phyloP scores from a whole-genome alignment of 164 flowering plant species.

The Sextonia rubra region DNA sequence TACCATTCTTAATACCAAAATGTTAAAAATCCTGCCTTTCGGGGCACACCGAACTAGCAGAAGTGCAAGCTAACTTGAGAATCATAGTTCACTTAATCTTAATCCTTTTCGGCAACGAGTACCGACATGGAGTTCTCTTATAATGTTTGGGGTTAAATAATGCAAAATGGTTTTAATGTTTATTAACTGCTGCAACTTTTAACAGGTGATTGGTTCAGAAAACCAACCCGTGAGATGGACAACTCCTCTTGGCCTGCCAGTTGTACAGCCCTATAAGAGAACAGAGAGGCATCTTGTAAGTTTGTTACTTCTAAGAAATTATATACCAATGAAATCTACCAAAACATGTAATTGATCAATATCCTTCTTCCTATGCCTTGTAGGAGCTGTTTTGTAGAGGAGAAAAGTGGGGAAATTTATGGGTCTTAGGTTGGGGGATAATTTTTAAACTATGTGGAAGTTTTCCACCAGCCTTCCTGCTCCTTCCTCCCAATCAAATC shows the following conservation, averaged over 20 bases:
- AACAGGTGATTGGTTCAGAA: constrained; percentile 79
- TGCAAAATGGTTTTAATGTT: constrained; percentile 2
- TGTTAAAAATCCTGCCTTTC: background rate
- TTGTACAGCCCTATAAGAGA: constrained; percentile 88
- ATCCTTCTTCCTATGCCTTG: background rate
- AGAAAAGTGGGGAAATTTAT: too few relatives aligned
- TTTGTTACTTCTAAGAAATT: constrained; percentile 8
- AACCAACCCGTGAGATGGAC: constrained; percentile 88
- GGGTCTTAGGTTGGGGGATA: too few relatives aligned
- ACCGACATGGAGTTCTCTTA: too few relatives aligned
- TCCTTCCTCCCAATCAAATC: too few relatives aligned
- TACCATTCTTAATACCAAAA: background rate
- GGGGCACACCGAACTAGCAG: background rate
- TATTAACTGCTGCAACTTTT: background rate
- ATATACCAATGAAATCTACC: background rate
- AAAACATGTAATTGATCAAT: background rate
- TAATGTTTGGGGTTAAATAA: background rate
- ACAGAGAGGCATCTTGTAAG: constrained; percentile 67
- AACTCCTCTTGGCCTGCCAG: constrained; percentile 96
- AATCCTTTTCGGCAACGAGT: background rate
- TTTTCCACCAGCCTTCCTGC: too few relatives aligned
- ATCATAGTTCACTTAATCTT: background rate
- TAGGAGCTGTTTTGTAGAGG: too few relatives aligned
- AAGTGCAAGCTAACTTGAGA: background rate
- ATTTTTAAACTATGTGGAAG: too few relatives aligned